Evolutionary conservation across 225 moss, liverwort and hornwort species (phyloP).

Genomic region (Physcomitrium patens): DNA sequence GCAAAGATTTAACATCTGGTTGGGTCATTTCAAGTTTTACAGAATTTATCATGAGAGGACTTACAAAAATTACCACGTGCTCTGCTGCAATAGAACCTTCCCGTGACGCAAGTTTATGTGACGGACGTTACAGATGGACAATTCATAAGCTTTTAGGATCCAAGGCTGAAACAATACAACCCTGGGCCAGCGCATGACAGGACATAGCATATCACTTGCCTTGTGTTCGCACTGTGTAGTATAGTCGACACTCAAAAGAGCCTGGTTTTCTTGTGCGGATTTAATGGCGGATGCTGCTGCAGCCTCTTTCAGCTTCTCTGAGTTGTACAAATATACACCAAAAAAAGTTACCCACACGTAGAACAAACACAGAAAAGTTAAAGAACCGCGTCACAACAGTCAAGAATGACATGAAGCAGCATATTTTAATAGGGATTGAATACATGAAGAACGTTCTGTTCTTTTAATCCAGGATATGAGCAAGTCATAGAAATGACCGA

Average conservation of each 20-base stretch:
- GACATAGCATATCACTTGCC: constrained; percentile 24
- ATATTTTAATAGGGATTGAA: not conserved
- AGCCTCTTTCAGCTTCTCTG: constrained; percentile 51
- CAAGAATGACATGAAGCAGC: not conserved
- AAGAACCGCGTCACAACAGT: not conserved
- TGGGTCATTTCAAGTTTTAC: constrained; percentile 10
- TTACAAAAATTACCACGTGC: not conserved
- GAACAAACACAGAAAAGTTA: not conserved
- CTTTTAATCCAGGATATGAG: not conserved
- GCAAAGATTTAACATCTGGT: constrained; percentile 33
- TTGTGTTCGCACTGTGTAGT: constrained; percentile 42
- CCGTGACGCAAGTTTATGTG: constrained; percentile 26
- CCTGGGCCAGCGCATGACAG: not conserved
- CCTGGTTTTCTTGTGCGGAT: constrained; percentile 38
- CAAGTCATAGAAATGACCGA: constrained; percentile 27
- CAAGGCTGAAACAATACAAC: not conserved
- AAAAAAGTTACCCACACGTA: constrained; percentile 42
- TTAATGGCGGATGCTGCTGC: constrained; percentile 36
- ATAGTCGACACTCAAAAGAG: constrained; percentile 33
- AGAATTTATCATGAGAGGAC: not conserved
- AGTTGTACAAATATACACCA: constrained; percentile 58
- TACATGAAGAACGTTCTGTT: not conserved
- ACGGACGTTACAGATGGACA: constrained; percentile 17
- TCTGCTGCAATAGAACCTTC: not conserved
- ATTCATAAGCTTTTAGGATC: constrained; percentile 8